A percentile compares a stretch with the other conserved stretches of the same genome.
Conservation (phyloP, 2,329 filamentous ascomycete species). For the Colletotrichum endophyticum region DNA sequence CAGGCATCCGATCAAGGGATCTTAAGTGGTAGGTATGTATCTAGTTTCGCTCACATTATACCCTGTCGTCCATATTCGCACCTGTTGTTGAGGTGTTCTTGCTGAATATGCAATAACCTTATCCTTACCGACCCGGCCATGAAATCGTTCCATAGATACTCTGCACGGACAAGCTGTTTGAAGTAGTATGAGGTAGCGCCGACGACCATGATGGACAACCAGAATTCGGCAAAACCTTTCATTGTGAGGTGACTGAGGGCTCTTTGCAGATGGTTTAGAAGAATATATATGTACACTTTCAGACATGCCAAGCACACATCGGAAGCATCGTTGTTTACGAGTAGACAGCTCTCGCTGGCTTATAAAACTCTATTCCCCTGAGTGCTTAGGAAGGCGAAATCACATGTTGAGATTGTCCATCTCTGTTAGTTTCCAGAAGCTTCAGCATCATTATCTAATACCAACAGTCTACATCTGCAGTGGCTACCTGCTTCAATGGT, state of each 20-base stretch:
- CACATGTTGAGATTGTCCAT: too few species aligned
- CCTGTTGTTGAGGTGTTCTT: fast-evolving
- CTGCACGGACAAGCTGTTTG: neutral
- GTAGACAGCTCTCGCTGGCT: neutral
- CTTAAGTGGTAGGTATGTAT: fast-evolving
- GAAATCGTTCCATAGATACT: fast-evolving
- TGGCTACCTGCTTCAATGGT: too few species aligned
- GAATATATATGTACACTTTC: too few species aligned
- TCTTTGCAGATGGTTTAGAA: neutral
- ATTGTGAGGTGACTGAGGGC: too few species aligned
- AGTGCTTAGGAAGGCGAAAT: too few species aligned
- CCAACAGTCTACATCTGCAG: too few species aligned
- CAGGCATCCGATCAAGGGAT: fast-evolving
- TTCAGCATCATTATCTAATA: too few species aligned
- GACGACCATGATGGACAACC: neutral
- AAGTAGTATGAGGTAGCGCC: neutral
- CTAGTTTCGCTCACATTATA: fast-evolving
- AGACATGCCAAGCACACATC: too few species aligned
- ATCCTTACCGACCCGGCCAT: fast-evolving
- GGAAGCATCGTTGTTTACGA: too few species aligned
- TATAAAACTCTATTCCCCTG: neutral
- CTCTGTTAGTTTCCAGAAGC: too few species aligned
- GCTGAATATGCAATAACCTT: fast-evolving
- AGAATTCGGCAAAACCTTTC: fast-evolving
- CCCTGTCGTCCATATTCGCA: neutral